Conservation (phyloP, 192 early-diverging fungal species). For the Linnemannia schmuckeri region DNA sequence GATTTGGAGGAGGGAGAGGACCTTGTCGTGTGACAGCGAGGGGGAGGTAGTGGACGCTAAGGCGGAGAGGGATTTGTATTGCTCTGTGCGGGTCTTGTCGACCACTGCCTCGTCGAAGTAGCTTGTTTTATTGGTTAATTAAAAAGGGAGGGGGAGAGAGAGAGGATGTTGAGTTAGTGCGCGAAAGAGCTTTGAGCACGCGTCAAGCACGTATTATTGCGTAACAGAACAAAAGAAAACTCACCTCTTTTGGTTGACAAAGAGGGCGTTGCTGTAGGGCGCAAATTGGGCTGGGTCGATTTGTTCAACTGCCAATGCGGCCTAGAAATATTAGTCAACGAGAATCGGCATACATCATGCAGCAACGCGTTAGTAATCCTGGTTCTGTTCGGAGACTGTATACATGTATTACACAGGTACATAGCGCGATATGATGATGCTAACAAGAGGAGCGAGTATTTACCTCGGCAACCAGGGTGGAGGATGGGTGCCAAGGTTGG, state of each 20-base stretch:
- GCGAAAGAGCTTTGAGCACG: neutral
- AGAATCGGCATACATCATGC: neutral
- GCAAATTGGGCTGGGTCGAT: slow-evolving; percentile 68
- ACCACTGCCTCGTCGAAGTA: slow-evolving; percentile 77
- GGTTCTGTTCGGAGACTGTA: neutral
- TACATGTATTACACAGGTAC: neutral
- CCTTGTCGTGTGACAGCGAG: slow-evolving; percentile 38
- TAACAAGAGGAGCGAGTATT: neutral
- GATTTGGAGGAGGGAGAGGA: slow-evolving; percentile 63
- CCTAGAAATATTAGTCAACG: slow-evolving; percentile 35
- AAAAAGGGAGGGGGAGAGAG: neutral
- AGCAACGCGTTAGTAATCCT: neutral
- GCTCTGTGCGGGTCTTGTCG: slow-evolving; percentile 65
- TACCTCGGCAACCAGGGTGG: slow-evolving; percentile 80
- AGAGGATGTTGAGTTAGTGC: neutral
- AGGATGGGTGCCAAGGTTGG: slow-evolving; percentile 87
- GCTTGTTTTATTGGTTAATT: slow-evolving; percentile 20
- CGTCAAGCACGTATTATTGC: neutral
- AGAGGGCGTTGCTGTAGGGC: slow-evolving; percentile 66
- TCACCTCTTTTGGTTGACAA: slow-evolving; percentile 70
- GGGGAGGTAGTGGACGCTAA: slow-evolving; percentile 65
- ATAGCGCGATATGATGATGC: neutral
- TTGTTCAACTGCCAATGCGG: slow-evolving; percentile 76
- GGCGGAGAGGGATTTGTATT: slow-evolving; percentile 65
- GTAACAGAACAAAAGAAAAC: neutral